Conservation (phyloP, 2,329 filamentous ascomycete species). For the Apiospora koreana region DNA sequence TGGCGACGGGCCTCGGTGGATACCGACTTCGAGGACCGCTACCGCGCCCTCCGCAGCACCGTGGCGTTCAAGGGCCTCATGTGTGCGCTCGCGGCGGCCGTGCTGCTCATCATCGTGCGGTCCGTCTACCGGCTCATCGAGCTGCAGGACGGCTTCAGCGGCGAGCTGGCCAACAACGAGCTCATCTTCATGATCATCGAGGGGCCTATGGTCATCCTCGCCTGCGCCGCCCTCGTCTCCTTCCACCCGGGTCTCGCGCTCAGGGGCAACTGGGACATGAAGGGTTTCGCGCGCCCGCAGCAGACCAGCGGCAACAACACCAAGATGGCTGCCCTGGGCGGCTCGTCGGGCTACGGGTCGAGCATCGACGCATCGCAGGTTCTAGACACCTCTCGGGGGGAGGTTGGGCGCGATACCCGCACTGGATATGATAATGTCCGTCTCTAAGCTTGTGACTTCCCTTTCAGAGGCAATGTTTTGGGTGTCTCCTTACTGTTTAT, state of each 20-base stretch:
- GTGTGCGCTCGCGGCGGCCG: slow-evolving; percentile 35
- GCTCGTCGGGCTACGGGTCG: background rate
- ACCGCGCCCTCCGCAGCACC: background rate
- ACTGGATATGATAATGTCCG: background rate
- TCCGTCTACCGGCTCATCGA: slow-evolving; percentile 62
- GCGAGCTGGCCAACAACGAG: slow-evolving; percentile 55
- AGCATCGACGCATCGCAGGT: background rate
- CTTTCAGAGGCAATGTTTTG: background rate
- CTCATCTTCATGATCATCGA: slow-evolving; percentile 50
- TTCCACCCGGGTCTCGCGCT: slow-evolving; percentile 31
- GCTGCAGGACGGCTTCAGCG: slow-evolving; percentile 56
- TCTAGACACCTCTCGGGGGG: background rate
- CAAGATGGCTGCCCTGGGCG: background rate
- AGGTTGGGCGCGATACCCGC: background rate
- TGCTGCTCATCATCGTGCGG: slow-evolving; percentile 57
- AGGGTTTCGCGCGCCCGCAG: background rate
- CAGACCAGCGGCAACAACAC: background rate
- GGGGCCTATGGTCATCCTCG: slow-evolving; percentile 38
- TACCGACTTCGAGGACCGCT: background rate
- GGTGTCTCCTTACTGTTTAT: background rate
- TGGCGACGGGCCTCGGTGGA: background rate
- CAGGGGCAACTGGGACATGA: slow-evolving; percentile 14
- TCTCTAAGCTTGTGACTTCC: background rate
- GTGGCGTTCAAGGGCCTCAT: slow-evolving; percentile 46
- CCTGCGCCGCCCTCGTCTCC: slow-evolving; percentile 28